Conservation (phyloP, 2,329 filamentous ascomycete genomes). For the Sporothrix curviconia region DNA sequence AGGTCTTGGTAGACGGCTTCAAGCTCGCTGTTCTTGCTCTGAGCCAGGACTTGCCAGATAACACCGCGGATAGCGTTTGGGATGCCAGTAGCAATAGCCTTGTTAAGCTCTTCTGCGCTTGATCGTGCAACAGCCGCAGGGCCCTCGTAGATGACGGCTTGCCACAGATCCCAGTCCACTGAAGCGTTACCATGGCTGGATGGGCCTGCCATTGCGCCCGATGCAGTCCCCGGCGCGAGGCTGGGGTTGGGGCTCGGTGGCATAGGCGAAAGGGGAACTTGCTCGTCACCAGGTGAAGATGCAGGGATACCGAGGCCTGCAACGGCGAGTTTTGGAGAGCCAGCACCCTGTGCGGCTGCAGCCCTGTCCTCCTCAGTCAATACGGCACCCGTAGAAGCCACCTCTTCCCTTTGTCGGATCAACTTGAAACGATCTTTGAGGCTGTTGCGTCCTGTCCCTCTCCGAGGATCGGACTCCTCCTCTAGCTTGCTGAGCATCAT, state of each 20-base stretch:
- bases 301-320: slow-evolving; percentile 10
- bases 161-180: slow-evolving; percentile 99
- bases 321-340: neutral
- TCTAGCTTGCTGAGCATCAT: slow-evolving; percentile 71
- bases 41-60: slow-evolving; percentile 94
- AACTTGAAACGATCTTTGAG: slow-evolving; percentile 74
- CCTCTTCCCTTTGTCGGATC: slow-evolving; percentile 68
- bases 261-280: slow-evolving; percentile 40
- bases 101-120: slow-evolving; percentile 82
- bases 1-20: slow-evolving; percentile 83
- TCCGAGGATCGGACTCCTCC: slow-evolving; percentile 47
- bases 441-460: slow-evolving; percentile 50
- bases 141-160: slow-evolving; percentile 89
- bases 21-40: slow-evolving; percentile 88
- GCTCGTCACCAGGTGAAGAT: slow-evolving; percentile 14
- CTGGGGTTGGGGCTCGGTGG: slow-evolving; percentile 60
- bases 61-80: slow-evolving; percentile 94
- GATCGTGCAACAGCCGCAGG: slow-evolving; percentile 81
- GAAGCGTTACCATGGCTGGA: slow-evolving; percentile 57
- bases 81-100: slow-evolving; percentile 86
- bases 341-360: slow-evolving; percentile 20
- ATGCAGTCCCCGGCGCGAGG: slow-evolving; percentile 77
- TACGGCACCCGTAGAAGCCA: slow-evolving; percentile 38
- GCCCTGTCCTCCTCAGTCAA: slow-evolving; percentile 48
- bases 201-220: slow-evolving; percentile 70